Evolutionary conservation across 2,329 filamentous ascomycete genomes (phyloP).

Genomic region (Penicillium oxalicum): DNA sequence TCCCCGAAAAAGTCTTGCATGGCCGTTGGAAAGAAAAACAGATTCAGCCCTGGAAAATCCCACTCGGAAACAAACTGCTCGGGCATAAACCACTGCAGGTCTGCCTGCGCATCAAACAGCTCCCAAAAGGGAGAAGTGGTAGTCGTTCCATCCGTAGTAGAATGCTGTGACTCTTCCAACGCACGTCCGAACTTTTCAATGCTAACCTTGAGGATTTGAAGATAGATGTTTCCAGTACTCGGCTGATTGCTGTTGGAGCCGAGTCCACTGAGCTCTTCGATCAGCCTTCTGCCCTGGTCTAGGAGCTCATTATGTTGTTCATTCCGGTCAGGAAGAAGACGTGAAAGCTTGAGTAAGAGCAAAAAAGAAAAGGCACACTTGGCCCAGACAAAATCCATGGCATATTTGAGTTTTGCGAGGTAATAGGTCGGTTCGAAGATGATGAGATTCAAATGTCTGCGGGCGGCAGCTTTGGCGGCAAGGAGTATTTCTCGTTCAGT

Average conservation of each 20-base stretch:
- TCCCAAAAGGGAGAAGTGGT: constrained; percentile 30
- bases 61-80: constrained; percentile 54
- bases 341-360: constrained; percentile 48
- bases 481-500: constrained; percentile 44
- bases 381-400: constrained; percentile 55
- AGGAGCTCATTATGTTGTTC: constrained; percentile 39
- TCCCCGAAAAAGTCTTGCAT: constrained; percentile 47
- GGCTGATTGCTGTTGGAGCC: constrained; percentile 28
- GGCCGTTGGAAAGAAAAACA: constrained; percentile 45
- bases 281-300: constrained; percentile 39
- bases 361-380: constrained; percentile 55
- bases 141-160: constrained; percentile 8
- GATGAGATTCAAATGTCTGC: constrained; percentile 47
- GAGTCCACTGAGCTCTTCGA: constrained; percentile 38
- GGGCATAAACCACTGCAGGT: constrained; percentile 50
- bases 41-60: constrained; percentile 51
- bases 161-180: constrained; percentile 32
- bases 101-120: constrained; percentile 37
- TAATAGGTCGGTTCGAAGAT: constrained; percentile 44
- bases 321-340: constrained; percentile 42
- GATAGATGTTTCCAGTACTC: constrained; percentile 44
- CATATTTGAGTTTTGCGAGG: constrained; percentile 48
- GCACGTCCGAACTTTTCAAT: constrained; percentile 48
- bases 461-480: constrained; percentile 48
- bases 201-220: constrained; percentile 45